Conservation (phyloP, 2,329 filamentous ascomycete species). For the Nigrospora osmanthi region DNA sequence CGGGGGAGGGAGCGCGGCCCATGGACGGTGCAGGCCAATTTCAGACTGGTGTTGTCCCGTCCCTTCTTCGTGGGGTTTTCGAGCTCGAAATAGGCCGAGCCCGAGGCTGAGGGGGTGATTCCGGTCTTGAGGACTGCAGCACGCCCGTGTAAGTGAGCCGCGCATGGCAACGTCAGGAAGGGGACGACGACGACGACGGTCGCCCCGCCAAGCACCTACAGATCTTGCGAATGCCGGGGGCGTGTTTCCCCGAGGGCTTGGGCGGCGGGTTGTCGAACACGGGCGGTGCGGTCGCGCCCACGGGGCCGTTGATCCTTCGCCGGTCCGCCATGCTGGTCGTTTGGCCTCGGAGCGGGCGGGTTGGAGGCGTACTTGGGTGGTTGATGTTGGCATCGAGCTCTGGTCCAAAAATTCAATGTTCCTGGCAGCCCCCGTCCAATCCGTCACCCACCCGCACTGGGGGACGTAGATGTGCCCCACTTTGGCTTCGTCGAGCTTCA, state of each 20-base stretch:
- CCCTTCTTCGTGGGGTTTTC: conserved; percentile 36
- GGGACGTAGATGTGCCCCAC: not conserved
- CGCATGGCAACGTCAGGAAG: no score
- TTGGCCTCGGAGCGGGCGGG: no score
- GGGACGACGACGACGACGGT: no score
- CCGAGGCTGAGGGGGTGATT: conserved; percentile 85
- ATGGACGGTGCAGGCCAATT: conserved; percentile 88
- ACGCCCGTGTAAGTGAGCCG: not conserved
- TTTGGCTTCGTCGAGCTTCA: conserved; percentile 1
- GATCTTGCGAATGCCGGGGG: conserved; percentile 65
- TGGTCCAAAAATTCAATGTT: conserved; percentile 1
- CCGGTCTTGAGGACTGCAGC: conserved; percentile 79
- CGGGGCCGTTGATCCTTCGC: conserved; percentile 82
- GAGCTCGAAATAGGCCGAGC: conserved; percentile 78
- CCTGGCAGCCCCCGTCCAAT: not conserved
- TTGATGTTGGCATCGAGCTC: conserved; percentile 1
- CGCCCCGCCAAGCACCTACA: conserved; percentile 51
- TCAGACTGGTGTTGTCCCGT: conserved; percentile 60
- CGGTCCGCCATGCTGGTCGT: conserved; percentile 62
- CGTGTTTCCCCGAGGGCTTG: no score
- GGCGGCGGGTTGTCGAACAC: conserved; percentile 46
- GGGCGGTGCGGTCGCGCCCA: conserved; percentile 67
- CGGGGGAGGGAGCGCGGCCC: conserved; percentile 85
- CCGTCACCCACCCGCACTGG: no score
- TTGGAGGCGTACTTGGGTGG: conserved; percentile 7